Percentiles rank a stretch among this genome's conserved stretches.
Evolutionary conservation across 73 alveolate genomes (phyloP).

Genomic region (Paramecium biaurelia): DNA sequence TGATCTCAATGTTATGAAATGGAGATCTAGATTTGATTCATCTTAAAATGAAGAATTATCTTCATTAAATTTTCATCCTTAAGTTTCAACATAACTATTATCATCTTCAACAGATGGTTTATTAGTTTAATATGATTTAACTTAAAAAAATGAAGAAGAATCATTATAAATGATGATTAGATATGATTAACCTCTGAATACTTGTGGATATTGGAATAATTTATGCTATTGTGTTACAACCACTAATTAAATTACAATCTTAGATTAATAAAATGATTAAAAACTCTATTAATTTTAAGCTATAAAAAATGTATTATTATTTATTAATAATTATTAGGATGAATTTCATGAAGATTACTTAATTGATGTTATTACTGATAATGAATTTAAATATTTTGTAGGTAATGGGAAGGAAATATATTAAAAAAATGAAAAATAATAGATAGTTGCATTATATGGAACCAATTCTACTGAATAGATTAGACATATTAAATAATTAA

Average conservation of each 20-base stretch:
- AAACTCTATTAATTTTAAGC: not conserved
- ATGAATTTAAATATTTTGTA: not conserved
- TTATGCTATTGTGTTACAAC: conserved; percentile 23
- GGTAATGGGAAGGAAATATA: not conserved
- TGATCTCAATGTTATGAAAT: conserved; percentile 61
- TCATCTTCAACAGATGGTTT: conserved; percentile 54
- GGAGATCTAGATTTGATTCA: conserved; percentile 51
- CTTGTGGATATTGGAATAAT: conserved; percentile 55
- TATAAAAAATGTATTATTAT: not conserved
- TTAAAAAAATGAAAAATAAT: conserved; percentile 11
- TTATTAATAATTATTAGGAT: not conserved
- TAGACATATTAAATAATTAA: not conserved
- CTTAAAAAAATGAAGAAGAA: conserved; percentile 54
- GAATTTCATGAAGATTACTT: conserved; percentile 3
- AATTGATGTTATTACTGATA: not conserved
- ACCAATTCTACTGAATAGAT: not conserved
- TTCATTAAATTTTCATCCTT: conserved; percentile 26
- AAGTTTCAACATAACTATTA: conserved; percentile 4
- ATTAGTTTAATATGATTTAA: conserved; percentile 43
- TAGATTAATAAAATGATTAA: not conserved
- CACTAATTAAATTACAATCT: not conserved
- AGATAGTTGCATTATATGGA: not conserved
- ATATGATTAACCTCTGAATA: conserved; percentile 52
- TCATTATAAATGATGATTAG: conserved; percentile 56
- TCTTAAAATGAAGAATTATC: conserved; percentile 58